Conservation (phyloP, 257 asterid genomes). For the Gentiana macrophylla region DNA sequence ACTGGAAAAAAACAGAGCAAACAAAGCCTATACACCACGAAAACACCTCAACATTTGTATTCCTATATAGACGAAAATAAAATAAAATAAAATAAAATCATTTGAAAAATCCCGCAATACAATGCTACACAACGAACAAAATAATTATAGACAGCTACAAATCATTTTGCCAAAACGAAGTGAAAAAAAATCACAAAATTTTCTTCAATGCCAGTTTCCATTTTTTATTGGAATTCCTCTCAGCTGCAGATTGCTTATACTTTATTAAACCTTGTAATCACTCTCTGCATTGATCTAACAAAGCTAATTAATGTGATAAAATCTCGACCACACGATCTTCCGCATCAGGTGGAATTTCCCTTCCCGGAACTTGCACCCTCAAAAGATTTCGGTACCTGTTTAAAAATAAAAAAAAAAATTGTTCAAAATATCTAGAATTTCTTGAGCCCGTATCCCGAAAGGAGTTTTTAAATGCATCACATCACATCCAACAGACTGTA, state of each 20-base stretch:
- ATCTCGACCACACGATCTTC: constrained; percentile 61
- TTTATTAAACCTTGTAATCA: constrained; percentile 11
- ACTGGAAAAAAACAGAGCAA: no score
- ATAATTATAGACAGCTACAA: constrained; percentile 5
- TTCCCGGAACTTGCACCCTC: constrained; percentile 79
- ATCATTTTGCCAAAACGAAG: not conserved
- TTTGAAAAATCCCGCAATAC: not conserved
- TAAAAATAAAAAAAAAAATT: not conserved
- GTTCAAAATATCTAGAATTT: not conserved
- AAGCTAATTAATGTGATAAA: constrained; percentile 35
- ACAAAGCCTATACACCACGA: no score
- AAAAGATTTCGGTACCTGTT: constrained; percentile 70
- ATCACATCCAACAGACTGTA: no score
- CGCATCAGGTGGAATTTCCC: constrained; percentile 89
- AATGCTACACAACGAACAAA: constrained; percentile 6
- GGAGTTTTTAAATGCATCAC: no score
- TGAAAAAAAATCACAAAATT: constrained; percentile 7
- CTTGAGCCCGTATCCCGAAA: no score
- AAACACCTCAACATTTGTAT: no score
- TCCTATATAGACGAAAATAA: no score
- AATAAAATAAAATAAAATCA: not conserved
- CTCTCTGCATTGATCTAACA: constrained; percentile 11
- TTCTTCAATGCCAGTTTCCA: constrained; percentile 9
- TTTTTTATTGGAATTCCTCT: constrained; percentile 10
- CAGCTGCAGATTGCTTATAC: constrained; percentile 12